phyloP scores from a whole-genome alignment of 202 grass and related monocot species.

The Tripidium arundinaceum region DNA sequence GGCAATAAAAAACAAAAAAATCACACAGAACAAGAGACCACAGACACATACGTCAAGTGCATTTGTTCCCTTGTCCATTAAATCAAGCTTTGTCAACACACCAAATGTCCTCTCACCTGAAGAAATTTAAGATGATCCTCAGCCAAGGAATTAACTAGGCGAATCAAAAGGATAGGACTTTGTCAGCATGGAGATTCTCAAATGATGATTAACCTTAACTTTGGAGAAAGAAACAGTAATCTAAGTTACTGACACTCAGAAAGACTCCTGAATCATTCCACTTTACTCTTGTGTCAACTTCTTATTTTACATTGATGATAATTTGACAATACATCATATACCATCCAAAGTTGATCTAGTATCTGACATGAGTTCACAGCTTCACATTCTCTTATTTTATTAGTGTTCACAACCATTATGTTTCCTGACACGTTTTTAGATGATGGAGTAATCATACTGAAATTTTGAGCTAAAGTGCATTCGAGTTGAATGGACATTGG shows the following conservation, averaged over 20 bases:
- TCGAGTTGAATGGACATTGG: not conserved
- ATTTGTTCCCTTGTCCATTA: slow-evolving; percentile 95
- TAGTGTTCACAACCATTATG: not conserved
- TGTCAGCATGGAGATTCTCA: not conserved
- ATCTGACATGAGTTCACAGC: not conserved
- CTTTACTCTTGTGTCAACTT: not conserved
- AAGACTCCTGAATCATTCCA: not conserved
- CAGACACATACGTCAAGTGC: slow-evolving; percentile 69
- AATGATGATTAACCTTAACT: not conserved
- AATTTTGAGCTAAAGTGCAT: slow-evolving; percentile 10
- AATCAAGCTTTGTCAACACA: slow-evolving; percentile 91
- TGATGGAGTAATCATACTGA: not conserved
- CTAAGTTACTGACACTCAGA: not conserved
- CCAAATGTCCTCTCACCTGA: slow-evolving; percentile 93
- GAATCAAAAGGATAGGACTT: slow-evolving; percentile 14
- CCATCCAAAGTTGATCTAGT: slow-evolving; percentile 11
- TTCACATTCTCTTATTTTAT: not conserved
- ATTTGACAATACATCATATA: no score
- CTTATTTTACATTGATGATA: no score
- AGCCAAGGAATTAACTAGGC: slow-evolving; percentile 20
- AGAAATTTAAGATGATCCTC: slow-evolving; percentile 31
- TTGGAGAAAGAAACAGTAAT: slow-evolving; percentile 12
- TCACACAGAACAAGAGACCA: slow-evolving; percentile 12
- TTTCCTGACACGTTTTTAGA: not conserved
- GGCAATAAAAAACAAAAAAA: not conserved